Conservation (phyloP, 2,329 filamentous ascomycete genomes). For the Sporothrix mexicana region DNA sequence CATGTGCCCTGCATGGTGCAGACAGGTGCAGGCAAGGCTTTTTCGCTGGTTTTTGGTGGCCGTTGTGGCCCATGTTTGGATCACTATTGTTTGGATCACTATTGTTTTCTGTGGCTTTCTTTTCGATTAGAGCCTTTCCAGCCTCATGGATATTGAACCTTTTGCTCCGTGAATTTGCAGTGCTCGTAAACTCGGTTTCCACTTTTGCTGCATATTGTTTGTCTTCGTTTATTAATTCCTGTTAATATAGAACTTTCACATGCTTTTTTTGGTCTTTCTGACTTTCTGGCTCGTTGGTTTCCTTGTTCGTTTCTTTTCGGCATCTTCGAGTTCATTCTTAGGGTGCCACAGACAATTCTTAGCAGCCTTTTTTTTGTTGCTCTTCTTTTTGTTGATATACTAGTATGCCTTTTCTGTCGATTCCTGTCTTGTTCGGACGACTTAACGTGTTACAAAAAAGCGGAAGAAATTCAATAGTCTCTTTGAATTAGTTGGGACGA, state of each 20-base stretch:
- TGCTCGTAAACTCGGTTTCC: constrained; percentile 20
- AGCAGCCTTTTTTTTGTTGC: neutral
- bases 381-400: neutral
- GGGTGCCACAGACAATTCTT: neutral
- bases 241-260: constrained; percentile 17
- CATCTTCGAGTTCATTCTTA: neutral
- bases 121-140: neutral
- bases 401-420: neutral
- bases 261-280: neutral
- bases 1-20: constrained; percentile 19
- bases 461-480: constrained; percentile 10
- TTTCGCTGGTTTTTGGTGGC: neutral
- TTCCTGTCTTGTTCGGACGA: neutral
- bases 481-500: neutral
- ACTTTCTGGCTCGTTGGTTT: neutral
- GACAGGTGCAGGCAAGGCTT: constrained; percentile 26
- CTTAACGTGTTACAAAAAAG: neutral
- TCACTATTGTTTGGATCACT: neutral
- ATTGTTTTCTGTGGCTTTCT: neutral
- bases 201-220: constrained; percentile 26
- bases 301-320: neutral
- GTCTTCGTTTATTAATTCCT: neutral
- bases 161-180: neutral
- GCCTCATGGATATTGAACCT: neutral
- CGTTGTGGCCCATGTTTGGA: neutral